Percentiles rank a stretch among this genome's conserved stretches.
Evolutionary conservation across 2,329 filamentous ascomycete species (phyloP).

Genomic region (Scytalidium lignicola): DNA sequence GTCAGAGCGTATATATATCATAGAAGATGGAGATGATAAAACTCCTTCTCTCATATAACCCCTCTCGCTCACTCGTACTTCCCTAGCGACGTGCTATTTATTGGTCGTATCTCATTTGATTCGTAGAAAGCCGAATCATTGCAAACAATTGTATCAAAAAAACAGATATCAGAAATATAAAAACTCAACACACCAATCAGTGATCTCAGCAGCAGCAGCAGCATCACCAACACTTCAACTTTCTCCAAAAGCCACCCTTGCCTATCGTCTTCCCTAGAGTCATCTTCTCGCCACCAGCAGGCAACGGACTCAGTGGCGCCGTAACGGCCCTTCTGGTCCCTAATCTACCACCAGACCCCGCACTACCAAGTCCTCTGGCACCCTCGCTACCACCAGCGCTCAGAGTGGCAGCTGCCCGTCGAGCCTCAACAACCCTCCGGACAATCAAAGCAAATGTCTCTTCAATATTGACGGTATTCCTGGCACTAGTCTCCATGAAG

Average conservation of each 20-base stretch:
- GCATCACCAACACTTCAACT: conserved; percentile 6
- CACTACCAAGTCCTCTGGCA: conserved; percentile 3
- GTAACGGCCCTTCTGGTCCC: conserved; percentile 23
- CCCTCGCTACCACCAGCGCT: conserved; percentile 2
- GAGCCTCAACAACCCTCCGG: conserved; percentile 51
- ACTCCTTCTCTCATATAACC: too few relatives aligned
- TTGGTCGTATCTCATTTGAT: too few relatives aligned
- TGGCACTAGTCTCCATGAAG: conserved; percentile 85
- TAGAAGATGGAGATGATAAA: too few relatives aligned
- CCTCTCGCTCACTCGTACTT: too few relatives aligned
- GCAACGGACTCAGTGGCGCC: conserved; percentile 24
- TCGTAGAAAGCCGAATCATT: too few relatives aligned
- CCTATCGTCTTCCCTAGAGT: not conserved
- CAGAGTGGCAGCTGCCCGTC: conserved; percentile 11
- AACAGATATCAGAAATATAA: too few relatives aligned
- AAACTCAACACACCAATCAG: too few relatives aligned
- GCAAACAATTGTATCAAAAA: too few relatives aligned
- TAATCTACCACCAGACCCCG: conserved; percentile 2
- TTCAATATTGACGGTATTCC: conserved; percentile 82
- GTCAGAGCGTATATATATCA: too few relatives aligned
- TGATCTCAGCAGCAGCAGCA: too few relatives aligned
- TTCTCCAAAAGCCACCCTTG: conserved; percentile 1
- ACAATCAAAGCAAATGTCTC: conserved; percentile 76
- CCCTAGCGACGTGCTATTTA: too few relatives aligned
- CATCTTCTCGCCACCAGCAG: conserved; percentile 18